Evolutionary conservation across 805 yeast species (phyloP).

Genomic region (Cyberlindnera bimundalis): DNA sequence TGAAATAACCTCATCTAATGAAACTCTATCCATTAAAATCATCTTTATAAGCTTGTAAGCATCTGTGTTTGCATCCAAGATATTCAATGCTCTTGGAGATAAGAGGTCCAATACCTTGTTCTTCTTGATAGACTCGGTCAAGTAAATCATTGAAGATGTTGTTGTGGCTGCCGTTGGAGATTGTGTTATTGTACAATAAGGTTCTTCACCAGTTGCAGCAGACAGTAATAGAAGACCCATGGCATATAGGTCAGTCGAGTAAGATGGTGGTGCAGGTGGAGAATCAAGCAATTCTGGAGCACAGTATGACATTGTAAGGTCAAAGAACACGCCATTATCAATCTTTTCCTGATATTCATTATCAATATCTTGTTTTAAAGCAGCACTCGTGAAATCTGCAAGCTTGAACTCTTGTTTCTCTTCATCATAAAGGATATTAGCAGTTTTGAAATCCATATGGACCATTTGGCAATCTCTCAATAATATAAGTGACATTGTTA

Average conservation of each 20-base stretch:
- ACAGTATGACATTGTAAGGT: slow-evolving; percentile 38
- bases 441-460: slow-evolving; percentile 48
- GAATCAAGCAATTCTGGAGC: slow-evolving; percentile 43
- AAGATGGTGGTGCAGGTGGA: slow-evolving; percentile 28
- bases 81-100: slow-evolving; percentile 20
- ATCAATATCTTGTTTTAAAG: slow-evolving; percentile 18
- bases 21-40: slow-evolving; percentile 30
- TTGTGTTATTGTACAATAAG: slow-evolving; percentile 31
- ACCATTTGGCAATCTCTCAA: slow-evolving; percentile 32
- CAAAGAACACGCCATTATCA: slow-evolving; percentile 28
- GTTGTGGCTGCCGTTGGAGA: slow-evolving; percentile 8
- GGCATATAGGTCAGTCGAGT: slow-evolving; percentile 43
- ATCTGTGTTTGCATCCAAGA: slow-evolving; percentile 21
- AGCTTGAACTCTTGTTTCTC: slow-evolving; percentile 32
- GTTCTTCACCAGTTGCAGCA: slow-evolving; percentile 44
- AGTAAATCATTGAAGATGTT: slow-evolving; percentile 26
- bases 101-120: slow-evolving; percentile 33
- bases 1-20: slow-evolving; percentile 22
- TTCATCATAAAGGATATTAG: slow-evolving; percentile 37
- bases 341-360: slow-evolving; percentile 14
- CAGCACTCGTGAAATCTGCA: slow-evolving; percentile 47
- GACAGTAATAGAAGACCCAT: slow-evolving; percentile 43
- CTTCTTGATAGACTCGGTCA: slow-evolving; percentile 33
- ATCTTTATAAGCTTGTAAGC: slow-evolving; percentile 24
- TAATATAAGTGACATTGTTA: slow-evolving; percentile 27